Percentiles rank a stretch among this genome's conserved stretches.
These are phyloP conservation scores for Penicillium canariense DNA, from an alignment of 495 filamentous ascomycete species.

Conservation along the genomic window DNA sequence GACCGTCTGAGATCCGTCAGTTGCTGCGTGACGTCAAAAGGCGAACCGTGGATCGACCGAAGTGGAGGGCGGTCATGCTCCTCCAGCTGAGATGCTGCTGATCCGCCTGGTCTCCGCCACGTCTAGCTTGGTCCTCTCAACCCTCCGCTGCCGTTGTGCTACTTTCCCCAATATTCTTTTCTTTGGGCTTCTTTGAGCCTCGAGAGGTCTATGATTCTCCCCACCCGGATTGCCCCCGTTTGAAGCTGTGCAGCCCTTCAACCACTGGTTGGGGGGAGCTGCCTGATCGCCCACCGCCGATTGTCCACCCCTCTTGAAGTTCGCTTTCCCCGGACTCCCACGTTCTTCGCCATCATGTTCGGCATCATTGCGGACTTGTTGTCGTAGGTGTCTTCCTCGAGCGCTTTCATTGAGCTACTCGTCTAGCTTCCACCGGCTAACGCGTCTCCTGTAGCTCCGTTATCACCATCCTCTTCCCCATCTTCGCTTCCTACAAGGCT, in stretches of 20 bases:
- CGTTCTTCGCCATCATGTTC: conserved; percentile 58
- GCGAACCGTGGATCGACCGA: too few relatives aligned
- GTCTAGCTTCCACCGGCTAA: conserved; percentile 7
- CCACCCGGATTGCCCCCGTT: background rate
- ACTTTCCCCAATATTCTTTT: background rate
- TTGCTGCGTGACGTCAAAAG: background rate
- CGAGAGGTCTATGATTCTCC: background rate
- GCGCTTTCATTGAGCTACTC: background rate
- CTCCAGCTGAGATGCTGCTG: too few relatives aligned
- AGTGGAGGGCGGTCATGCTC: background rate
- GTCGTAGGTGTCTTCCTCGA: conserved; percentile 56
- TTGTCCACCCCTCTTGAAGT: conserved; percentile 14
- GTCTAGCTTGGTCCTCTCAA: background rate
- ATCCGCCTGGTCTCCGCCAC: background rate
- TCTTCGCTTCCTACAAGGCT: conserved; percentile 98
- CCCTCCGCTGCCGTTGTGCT: too few relatives aligned
- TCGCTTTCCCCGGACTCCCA: background rate
- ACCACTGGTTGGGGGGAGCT: conserved; percentile 14
- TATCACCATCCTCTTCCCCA: conserved; percentile 88
- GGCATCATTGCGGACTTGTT: conserved; percentile 75
- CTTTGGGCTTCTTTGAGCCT: background rate
- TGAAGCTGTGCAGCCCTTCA: conserved; percentile 7
- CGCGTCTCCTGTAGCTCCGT: conserved; percentile 60
- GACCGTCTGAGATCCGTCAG: background rate
- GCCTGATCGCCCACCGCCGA: conserved; percentile 8